Evolutionary conservation across 2,329 filamentous ascomycete species (phyloP).

Genomic region (Neonectria faginata): DNA sequence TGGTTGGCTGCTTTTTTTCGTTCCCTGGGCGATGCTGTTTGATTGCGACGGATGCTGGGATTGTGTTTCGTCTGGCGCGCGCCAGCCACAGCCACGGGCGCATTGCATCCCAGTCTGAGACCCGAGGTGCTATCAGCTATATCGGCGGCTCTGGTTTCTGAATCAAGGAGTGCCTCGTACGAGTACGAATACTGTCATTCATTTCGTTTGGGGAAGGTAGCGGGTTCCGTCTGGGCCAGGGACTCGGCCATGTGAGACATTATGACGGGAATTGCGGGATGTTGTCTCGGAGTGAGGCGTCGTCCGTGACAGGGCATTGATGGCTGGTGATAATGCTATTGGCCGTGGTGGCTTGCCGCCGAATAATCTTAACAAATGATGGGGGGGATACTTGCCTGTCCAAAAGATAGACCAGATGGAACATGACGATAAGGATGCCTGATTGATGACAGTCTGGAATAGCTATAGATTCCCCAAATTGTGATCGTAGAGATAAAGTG

Average conservation of each 20-base stretch:
- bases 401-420: too few relatives aligned
- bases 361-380: too few relatives aligned
- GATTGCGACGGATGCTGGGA: constrained; percentile 21
- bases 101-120: constrained; percentile 10
- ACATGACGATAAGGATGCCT: not conserved
- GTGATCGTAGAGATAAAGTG: not conserved
- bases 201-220: not conserved
- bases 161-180: not conserved
- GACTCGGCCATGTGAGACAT: constrained; percentile 19
- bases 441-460: not conserved
- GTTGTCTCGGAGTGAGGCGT: constrained; percentile 17
- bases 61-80: constrained; percentile 46
- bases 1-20: constrained; percentile 22
- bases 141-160: constrained; percentile 6
- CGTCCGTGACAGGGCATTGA: not conserved
- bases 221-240: constrained; percentile 1
- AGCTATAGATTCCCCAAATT: not conserved
- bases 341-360: not conserved
- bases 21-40: not conserved
- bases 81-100: constrained; percentile 32
- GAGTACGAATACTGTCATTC: not conserved
- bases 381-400: too few relatives aligned
- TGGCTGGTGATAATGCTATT: constrained; percentile 4
- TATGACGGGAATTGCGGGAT: constrained; percentile 16
- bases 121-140: not conserved